Evolutionary conservation across 495 filamentous ascomycete species (phyloP).

Genomic region (Penicillium turbatum): DNA sequence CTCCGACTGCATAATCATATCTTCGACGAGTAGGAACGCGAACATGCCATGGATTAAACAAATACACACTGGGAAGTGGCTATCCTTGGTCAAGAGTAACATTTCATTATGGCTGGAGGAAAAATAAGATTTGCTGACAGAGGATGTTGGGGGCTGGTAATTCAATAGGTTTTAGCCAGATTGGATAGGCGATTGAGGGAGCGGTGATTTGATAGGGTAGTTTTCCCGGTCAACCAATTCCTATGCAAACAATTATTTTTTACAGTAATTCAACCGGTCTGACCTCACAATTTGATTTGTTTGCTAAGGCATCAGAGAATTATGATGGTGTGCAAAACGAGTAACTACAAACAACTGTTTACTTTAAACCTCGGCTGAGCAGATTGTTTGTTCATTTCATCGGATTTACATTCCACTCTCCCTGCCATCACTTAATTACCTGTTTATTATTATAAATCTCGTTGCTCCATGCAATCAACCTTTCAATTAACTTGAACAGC

Average conservation of each 20-base stretch:
- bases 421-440: too few species aligned
- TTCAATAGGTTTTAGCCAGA: background rate
- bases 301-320: background rate
- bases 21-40: too few species aligned
- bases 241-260: background rate
- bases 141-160: background rate
- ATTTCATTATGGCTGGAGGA: background rate
- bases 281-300: background rate
- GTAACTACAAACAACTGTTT: background rate
- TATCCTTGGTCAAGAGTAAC: background rate
- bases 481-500: background rate
- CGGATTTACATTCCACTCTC: too few species aligned
- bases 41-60: background rate
- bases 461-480: background rate
- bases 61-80: background rate
- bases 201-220: background rate
- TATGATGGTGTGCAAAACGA: background rate
- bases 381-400: too few species aligned
- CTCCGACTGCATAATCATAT: too few species aligned
- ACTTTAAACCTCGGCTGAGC: too few species aligned
- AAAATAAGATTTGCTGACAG: background rate
- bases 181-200: background rate
- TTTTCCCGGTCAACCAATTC: background rate
- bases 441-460: background rate
- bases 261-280: background rate